These are phyloP conservation scores for Nitzschia inconspicua DNA, from an alignment of 108 stramenopile genomes.

Conservation along the genomic window DNA sequence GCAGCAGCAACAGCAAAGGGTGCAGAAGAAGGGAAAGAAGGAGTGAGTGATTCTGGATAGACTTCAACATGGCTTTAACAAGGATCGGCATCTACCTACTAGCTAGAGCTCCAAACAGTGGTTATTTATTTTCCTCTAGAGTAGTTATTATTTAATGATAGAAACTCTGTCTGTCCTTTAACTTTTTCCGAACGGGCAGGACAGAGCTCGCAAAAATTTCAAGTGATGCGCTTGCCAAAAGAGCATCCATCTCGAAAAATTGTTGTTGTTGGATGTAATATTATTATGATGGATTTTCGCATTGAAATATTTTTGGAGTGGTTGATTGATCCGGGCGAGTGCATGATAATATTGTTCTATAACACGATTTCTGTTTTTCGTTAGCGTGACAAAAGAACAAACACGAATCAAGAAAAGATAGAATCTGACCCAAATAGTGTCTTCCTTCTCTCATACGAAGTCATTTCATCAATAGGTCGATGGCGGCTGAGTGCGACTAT, in stretches of 20 bases:
- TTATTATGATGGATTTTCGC: no score
- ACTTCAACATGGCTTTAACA: no score
- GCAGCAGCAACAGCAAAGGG: slow-evolving; percentile 18
- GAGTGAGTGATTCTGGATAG: slow-evolving; percentile 1
- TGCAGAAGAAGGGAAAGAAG: slow-evolving; percentile 50
- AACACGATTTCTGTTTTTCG: neutral
- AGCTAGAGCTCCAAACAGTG: no score
- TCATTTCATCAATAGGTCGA: slow-evolving; percentile 35
- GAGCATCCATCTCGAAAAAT: neutral
- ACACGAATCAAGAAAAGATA: slow-evolving; percentile 44
- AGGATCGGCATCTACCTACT: no score
- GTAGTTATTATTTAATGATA: no score
- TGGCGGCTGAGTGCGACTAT: slow-evolving; percentile 45
- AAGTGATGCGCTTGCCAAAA: slow-evolving; percentile 6
- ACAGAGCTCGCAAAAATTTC: neutral
- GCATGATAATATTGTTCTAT: neutral
- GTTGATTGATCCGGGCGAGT: no score
- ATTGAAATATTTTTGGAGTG: no score
- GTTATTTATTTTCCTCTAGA: no score
- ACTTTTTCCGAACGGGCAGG: no score
- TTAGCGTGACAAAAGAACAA: neutral
- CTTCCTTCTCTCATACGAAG: slow-evolving; percentile 56
- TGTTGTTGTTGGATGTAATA: neutral
- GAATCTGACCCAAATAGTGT: slow-evolving; percentile 81
- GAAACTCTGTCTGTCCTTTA: no score